Conservation (phyloP, 371 early-diverging fungal genomes). For the Apophysomyces variabilis region DNA sequence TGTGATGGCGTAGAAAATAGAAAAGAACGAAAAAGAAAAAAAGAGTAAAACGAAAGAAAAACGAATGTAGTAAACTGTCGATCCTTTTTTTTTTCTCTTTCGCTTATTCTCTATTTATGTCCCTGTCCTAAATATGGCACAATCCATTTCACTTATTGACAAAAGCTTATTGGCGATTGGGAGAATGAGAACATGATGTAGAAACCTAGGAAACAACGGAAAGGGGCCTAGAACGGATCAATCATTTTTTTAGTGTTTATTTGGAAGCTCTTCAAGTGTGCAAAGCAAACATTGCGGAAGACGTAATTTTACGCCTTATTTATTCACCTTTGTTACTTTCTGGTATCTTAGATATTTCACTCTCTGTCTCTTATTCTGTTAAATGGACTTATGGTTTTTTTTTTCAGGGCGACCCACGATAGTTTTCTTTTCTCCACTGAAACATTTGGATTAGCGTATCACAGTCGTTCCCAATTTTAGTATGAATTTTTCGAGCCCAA, state of each 20-base stretch:
- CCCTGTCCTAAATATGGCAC: conserved; percentile 1
- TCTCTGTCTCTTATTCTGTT: no score
- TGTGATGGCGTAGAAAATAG: background rate
- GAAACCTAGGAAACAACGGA: conserved; percentile 10
- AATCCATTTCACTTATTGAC: background rate
- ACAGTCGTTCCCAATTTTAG: background rate
- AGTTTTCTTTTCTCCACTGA: no score
- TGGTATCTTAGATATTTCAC: no score
- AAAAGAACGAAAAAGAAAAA: background rate
- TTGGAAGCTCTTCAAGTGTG: background rate
- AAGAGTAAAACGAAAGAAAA: background rate
- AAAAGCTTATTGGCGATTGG: background rate
- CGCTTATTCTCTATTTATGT: background rate
- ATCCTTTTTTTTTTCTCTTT: conserved; percentile 11
- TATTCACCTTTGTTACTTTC: no score
- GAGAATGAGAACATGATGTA: background rate
- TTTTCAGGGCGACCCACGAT: no score
- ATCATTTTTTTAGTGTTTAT: background rate
- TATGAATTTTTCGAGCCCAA: no score
- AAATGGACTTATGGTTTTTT: no score
- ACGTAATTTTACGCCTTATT: no score
- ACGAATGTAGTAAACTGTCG: conserved; percentile 6
- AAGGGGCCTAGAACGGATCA: conserved; percentile 6
- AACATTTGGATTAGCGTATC: background rate
- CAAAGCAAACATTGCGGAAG: background rate